Evolutionary conservation across 78 protist genomes (phyloP).

Genomic region (Dictyostelium firmibasis): DNA sequence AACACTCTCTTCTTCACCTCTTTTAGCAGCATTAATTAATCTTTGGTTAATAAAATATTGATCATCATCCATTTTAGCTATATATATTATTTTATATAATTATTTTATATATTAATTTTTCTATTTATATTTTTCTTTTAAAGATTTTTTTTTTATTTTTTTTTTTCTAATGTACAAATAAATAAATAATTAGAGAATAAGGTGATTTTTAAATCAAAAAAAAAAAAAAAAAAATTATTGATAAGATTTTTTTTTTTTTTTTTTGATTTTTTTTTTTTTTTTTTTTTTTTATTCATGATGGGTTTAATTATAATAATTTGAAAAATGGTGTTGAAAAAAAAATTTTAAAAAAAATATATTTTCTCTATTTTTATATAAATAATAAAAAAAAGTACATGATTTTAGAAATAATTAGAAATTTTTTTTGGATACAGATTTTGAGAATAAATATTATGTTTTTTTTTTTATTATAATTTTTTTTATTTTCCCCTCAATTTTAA

Average conservation of each 20-base stretch:
- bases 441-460: not conserved
- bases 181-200: not conserved
- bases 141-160: not conserved
- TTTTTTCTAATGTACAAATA: not conserved
- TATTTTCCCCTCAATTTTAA: no score
- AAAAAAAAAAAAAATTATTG: not conserved
- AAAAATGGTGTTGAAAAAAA: not conserved
- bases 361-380: not conserved
- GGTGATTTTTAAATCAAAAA: not conserved
- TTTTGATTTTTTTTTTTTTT: no score
- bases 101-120: not conserved
- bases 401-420: no score
- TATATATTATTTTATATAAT: no score
- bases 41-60: constrained; percentile 51
- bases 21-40: constrained; percentile 73
- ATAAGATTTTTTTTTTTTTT: not conserved
- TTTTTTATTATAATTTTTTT: not conserved
- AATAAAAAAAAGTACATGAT: not conserved
- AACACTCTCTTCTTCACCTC: constrained; percentile 66
- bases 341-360: no score
- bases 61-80: constrained; percentile 12
- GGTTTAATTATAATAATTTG: not conserved
- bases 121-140: no score
- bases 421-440: no score
- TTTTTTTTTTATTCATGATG: not conserved